Percentiles rank a stretch among this genome's conserved stretches.
phyloP scores from a whole-genome alignment of 2,329 filamentous ascomycete species.

The Madurella fahalii region DNA sequence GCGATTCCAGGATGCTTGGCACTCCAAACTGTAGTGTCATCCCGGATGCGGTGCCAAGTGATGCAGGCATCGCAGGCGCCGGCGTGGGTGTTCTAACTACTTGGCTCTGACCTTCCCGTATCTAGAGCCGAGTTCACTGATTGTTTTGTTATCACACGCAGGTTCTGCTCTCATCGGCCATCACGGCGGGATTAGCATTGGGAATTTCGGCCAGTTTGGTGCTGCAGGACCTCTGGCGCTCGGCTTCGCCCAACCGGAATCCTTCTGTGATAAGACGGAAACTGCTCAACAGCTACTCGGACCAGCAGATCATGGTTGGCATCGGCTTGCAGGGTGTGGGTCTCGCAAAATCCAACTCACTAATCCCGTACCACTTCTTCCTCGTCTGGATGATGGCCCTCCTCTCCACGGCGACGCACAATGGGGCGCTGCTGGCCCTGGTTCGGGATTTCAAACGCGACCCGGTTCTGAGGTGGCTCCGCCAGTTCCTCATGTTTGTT shows the following conservation, averaged over 20 bases:
- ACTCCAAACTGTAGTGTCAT: slow-evolving; percentile 39
- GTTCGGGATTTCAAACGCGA: slow-evolving; percentile 63
- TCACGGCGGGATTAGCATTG: slow-evolving; percentile 57
- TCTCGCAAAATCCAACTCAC: slow-evolving; percentile 53
- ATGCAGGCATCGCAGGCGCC: slow-evolving; percentile 55
- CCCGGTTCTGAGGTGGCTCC: slow-evolving; percentile 62
- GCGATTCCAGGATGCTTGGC: slow-evolving; percentile 12
- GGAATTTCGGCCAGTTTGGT: slow-evolving; percentile 54
- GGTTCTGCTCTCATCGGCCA: slow-evolving; percentile 63
- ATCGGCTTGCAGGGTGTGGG: slow-evolving; percentile 65
- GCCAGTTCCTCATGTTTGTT: slow-evolving; percentile 62
- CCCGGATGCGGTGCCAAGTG: slow-evolving; percentile 43
- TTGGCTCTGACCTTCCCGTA: not conserved
- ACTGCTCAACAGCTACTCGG: slow-evolving; percentile 60
- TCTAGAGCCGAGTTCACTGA: not conserved
- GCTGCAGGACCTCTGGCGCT: slow-evolving; percentile 43
- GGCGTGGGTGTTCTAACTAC: slow-evolving; percentile 40
- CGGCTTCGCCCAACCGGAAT: slow-evolving; percentile 20
- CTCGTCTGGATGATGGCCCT: slow-evolving; percentile 65
- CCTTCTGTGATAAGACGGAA: slow-evolving; percentile 56
- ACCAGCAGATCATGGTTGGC: slow-evolving; percentile 65
- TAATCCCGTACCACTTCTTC: slow-evolving; percentile 67
- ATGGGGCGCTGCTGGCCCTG: slow-evolving; percentile 60
- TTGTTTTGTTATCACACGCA: slow-evolving; percentile 25
- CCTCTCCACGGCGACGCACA: slow-evolving; percentile 62